phyloP scores from a whole-genome alignment of 257 asterid genomes.

The Orobanche coerulescens region DNA sequence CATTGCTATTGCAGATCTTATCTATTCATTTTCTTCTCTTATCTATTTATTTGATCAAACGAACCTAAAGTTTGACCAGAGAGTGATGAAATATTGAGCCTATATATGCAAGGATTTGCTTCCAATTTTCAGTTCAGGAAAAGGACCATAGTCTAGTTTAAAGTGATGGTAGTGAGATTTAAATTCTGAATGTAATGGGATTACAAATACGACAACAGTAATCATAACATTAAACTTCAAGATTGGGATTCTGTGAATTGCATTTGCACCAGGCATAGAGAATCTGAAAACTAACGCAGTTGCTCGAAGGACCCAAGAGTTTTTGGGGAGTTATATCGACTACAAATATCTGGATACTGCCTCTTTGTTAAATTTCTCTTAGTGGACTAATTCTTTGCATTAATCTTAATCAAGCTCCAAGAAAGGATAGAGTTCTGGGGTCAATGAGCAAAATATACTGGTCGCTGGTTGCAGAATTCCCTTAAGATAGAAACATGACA shows the following conservation, averaged over 20 bases:
- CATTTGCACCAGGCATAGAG: neutral
- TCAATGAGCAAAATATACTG: no score
- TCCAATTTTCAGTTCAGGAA: constrained; percentile 15
- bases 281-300: neutral
- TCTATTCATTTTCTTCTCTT: constrained; percentile 11
- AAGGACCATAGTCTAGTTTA: neutral
- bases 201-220: neutral
- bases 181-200: neutral
- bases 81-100: constrained; percentile 4
- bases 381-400: neutral
- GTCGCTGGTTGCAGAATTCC: no score
- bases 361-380: neutral
- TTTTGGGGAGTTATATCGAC: neutral
- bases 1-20: constrained; percentile 1
- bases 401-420: no score
- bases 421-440: no score
- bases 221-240: neutral
- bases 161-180: neutral
- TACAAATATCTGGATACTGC: neutral
- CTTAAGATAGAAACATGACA: no score
- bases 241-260: constrained; percentile 3
- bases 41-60: neutral
- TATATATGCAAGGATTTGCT: neutral
- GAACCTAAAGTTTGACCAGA: constrained; percentile 5
- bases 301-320: neutral